These are phyloP conservation scores for Trypanosomatidae sp. DNA, from an alignment of 208 protist genomes.

Conservation along the genomic window DNA sequence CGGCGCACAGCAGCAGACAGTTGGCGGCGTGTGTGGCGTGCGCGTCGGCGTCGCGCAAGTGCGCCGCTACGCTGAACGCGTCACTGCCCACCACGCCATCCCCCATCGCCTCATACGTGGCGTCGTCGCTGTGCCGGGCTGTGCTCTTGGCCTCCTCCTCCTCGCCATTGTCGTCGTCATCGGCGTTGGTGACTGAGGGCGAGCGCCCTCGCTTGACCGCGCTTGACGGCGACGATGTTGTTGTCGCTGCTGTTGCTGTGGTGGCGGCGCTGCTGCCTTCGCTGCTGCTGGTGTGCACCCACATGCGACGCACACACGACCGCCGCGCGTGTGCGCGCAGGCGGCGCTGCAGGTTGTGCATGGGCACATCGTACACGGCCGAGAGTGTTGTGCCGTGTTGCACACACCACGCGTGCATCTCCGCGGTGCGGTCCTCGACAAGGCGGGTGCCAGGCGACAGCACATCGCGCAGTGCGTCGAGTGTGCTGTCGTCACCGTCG, in stretches of 20 bases:
- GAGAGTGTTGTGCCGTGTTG: constrained; percentile 24
- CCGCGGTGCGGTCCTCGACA: constrained; percentile 26
- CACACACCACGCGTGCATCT: constrained; percentile 33
- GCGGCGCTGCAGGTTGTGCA: constrained; percentile 26
- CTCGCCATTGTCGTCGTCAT: too few species aligned
- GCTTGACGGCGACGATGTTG: constrained; percentile 7
- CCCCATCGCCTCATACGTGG: too few species aligned
- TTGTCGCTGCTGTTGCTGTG: constrained; percentile 10
- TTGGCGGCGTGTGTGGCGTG: too few species aligned
- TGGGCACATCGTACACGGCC: constrained; percentile 31
- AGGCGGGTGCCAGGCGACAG: constrained; percentile 30
- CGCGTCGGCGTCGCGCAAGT: too few species aligned
- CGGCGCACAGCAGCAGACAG: constrained; percentile 38
- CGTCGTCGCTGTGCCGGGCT: too few species aligned
- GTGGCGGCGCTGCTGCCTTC: constrained; percentile 2
- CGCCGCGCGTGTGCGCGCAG: constrained; percentile 3
- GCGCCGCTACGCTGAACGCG: not conserved
- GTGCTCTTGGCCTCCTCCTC: too few species aligned
- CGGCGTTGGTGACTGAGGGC: too few species aligned
- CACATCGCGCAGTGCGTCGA: constrained; percentile 27
- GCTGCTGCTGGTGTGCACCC: too few species aligned
- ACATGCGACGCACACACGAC: too few species aligned
- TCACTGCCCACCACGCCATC: not conserved
- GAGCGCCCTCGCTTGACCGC: too few species aligned
- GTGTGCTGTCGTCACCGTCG: not conserved